Base-by-base conservation (phyloP, 768 basidiomycete species). In the Russula dissimulans region DNA sequence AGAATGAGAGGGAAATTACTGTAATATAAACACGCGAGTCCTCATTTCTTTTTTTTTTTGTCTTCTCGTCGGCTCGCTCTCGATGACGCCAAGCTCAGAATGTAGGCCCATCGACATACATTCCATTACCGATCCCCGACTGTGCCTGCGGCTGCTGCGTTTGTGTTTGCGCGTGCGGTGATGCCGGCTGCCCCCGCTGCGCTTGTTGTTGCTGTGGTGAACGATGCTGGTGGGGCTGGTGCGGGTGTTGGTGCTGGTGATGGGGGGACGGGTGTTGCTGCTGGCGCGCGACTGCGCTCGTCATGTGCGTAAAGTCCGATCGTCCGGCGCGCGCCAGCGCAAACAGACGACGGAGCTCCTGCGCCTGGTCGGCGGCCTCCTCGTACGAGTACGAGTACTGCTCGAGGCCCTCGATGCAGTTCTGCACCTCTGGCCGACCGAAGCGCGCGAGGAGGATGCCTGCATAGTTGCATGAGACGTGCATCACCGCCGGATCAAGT, bases 381-480 rank as follows among this genome's bases (percentile, higher is more conserved):
- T 91, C 91, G 66, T 91, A 92, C 18, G 90, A 87, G 67, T 85
- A 81, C 67, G 88, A 88, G 69, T 95, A 95, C 72, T 97, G 94
- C 67, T 89, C 81, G 26, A 97, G 78, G 32, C 89, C 94, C 26
- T 80, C 82, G 66, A 95, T 85, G 70, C 94, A 95, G 66, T 87
- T 86, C 56, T 78, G 73, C 36, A 89, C 91, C 71, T 95, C 93
- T 1, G 85, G 83, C 18, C 90, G 84, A 7, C 87, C 92, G n/a
- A 88, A 73, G 29, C 85, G 81, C 5, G 91, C 93, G 55, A 95
- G 81, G 14, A 93, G 76, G 50, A 79, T 82, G 12, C 93, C 94
- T 0, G 92, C 88, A 62, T 89, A 86, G 62, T 88, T 89, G 69
- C 89, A 85, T 65, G 85, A 84, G 68, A 90, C 88, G 62, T 91